Base-by-base conservation (phyloP, 331 rosid species). In the Stylosanthes scabra region DNA sequence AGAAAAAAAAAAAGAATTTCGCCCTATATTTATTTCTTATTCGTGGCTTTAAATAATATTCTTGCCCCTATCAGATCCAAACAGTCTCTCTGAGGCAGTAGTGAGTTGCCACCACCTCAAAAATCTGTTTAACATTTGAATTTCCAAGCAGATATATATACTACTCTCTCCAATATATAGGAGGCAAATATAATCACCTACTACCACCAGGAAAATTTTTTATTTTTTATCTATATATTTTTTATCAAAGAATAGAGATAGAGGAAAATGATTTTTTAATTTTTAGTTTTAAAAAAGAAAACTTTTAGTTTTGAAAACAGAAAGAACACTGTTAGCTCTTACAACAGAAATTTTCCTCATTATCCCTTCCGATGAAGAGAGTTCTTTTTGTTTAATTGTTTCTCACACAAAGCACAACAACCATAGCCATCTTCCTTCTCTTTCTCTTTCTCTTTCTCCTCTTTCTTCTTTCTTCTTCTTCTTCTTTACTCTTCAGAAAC, bases 71-170 rank as follows among this genome's bases (percentile, higher is more conserved):
- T 72, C 83, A 56, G 86, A 84, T 81, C 87, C 81, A 76, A 74
- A 76, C 93, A 86, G 91, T 71, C 75, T 31, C 71, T 67, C 61
- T 68, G 85, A 79, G 41, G 56, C 37, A 31, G 74, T 56, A 69
- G 56, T 51, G 71, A 41, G 56, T 72, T 62, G 79, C 82, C 88
- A 83, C 88, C 87, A 83, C 88, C 87, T 45, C 69, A 9, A 62
- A 70, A 82, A 80, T 62, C 68, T n/a, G n/a, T n/a, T n/a, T 76
- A 58, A 78, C 62, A 55, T 80, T 86, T 81, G 78, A 88, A 88
- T 71, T 83, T 59, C 83, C 70, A 67, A 60, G 50, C 78, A 59
- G 45, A 71, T 39, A 65, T 44, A n/a, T n/a, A n/a, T n/a, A n/a
- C n/a, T n/a, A n/a, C n/a, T n/a, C n/a, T n/a, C n/a, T n/a, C n/a